A percentile compares a stretch with the other conserved stretches of the same genome.
Conservation (phyloP, 2,329 filamentous ascomycete genomes). For the Aspergillus sp. region DNA sequence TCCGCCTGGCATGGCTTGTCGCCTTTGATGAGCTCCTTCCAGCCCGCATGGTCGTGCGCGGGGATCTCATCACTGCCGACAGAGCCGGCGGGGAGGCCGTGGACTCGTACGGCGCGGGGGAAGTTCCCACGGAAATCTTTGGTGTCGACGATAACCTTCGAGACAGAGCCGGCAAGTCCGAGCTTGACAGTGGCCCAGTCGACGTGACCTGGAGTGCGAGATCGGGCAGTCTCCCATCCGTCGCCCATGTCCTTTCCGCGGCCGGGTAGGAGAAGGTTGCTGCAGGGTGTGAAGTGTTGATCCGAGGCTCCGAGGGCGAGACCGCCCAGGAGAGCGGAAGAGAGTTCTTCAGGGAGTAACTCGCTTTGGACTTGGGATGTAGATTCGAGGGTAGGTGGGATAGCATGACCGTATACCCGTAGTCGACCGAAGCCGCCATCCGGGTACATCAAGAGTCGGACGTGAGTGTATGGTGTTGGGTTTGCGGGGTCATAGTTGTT, state of each 20-base stretch:
- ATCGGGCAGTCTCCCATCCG: slow-evolving; percentile 46
- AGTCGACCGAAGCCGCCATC: slow-evolving; percentile 47
- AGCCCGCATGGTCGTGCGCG: slow-evolving; percentile 33
- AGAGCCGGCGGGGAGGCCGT: slow-evolving; percentile 29
- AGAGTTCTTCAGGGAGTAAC: slow-evolving; percentile 37
- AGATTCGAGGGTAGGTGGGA: slow-evolving; percentile 30
- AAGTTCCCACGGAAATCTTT: slow-evolving; percentile 49
- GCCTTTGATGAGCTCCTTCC: slow-evolving; percentile 38
- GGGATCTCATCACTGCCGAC: slow-evolving; percentile 27
- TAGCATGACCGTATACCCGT: slow-evolving; percentile 43
- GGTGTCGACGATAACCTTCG: slow-evolving; percentile 43
- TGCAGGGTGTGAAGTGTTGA: slow-evolving; percentile 43
- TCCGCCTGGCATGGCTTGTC: slow-evolving; percentile 41
- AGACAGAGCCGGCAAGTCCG: slow-evolving; percentile 39
- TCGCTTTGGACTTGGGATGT: background rate
- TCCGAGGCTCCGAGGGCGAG: slow-evolving; percentile 40
- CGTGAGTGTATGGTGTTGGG: slow-evolving; percentile 42
- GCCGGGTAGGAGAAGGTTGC: slow-evolving; percentile 43
- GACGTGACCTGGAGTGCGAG: slow-evolving; percentile 38
- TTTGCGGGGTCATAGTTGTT: slow-evolving; percentile 20
- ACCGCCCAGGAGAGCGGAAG: slow-evolving; percentile 42
- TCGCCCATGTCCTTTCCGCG: slow-evolving; percentile 47
- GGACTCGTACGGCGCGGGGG: slow-evolving; percentile 40
- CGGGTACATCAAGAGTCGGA: slow-evolving; percentile 47
- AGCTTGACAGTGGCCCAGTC: slow-evolving; percentile 45